A percentile compares a stretch with the other conserved stretches of the same genome.
phyloP scores from a whole-genome alignment of 129 eudicot genomes.

The Daucus carota region DH1_v3.0 NC_030383.2:9106501-9107000 shows the following conservation, averaged over 20 bases:
- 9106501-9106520: no score
- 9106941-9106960: slow-evolving; percentile 5
- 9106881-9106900: slow-evolving; percentile 2
- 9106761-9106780: no score
- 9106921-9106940: not conserved
- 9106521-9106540: no score
- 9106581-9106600: not conserved
- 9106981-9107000: not conserved
- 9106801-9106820: not conserved
- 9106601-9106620: not conserved
- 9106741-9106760: no score
- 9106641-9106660: not conserved
- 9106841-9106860: not conserved
- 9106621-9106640: slow-evolving; percentile 4
- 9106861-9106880: not conserved
- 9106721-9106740: no score
- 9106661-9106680: not conserved
- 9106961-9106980: slow-evolving; percentile 4
- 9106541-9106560: not conserved
- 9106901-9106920: not conserved
- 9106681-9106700: not conserved
- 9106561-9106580: not conserved
- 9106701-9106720: no score
- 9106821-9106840: not conserved
- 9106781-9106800: not conserved